A percentile compares a stretch with the other conserved stretches of the same genome.
phyloP scores from a whole-genome alignment of 768 basidiomycete species.

The Ramaria sp. region DNA sequence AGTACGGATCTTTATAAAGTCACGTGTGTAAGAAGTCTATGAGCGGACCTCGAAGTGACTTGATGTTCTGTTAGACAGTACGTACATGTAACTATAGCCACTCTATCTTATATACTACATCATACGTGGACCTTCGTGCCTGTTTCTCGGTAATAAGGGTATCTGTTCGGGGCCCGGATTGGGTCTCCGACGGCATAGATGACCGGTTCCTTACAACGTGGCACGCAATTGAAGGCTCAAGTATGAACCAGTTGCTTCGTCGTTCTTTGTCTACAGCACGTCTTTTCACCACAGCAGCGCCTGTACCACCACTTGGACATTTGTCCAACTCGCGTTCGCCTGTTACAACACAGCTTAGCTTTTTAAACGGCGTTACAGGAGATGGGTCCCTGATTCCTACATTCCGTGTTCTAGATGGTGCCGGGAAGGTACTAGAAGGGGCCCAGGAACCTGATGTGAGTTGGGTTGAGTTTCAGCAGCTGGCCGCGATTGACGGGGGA shows the following conservation, averaged over 20 bases:
- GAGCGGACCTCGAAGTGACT: no score
- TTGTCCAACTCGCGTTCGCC: conserved; percentile 43
- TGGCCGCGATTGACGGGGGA: background rate
- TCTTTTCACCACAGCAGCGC: background rate
- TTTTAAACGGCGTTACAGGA: conserved; percentile 69
- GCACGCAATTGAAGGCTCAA: no score
- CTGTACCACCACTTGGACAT: conserved; percentile 18
- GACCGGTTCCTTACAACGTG: no score
- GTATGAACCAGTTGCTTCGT: background rate
- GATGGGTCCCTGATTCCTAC: conserved; percentile 66
- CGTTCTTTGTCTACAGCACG: background rate
- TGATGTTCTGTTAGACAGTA: no score
- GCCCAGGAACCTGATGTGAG: conserved; percentile 66
- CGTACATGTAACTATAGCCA: no score
- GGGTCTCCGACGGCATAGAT: no score
- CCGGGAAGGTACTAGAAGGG: conserved; percentile 61
- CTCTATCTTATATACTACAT: no score
- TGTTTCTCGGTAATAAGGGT: no score
- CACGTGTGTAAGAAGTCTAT: no score
- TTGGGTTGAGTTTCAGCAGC: background rate
- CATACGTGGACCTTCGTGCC: no score
- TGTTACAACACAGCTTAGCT: conserved; percentile 57
- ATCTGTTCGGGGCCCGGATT: no score
- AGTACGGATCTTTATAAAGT: background rate
- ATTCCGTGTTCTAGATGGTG: conserved; percentile 75